These are phyloP conservation scores for Colletotrichum euphorbiae DNA, from an alignment of 2,329 filamentous ascomycete species.

Conservation along the genomic window DNA sequence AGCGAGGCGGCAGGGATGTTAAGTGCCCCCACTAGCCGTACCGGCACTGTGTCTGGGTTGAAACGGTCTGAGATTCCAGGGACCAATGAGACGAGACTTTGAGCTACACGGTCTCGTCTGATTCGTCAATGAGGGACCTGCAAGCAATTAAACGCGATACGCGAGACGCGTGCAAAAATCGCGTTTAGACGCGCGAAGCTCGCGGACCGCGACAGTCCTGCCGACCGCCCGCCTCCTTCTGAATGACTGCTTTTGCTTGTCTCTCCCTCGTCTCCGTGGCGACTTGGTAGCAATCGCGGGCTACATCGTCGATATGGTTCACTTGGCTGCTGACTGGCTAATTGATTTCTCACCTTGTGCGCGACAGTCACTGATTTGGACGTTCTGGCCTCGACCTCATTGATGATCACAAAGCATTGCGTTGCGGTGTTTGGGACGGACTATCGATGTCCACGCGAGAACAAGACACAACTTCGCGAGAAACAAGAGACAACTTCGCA, in stretches of 20 bases:
- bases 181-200: constrained; percentile 28
- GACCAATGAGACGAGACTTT: constrained; percentile 6
- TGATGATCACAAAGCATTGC: background rate
- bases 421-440: background rate
- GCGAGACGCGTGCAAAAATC: constrained; percentile 18
- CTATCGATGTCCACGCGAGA: background rate
- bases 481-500: background rate
- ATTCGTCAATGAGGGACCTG: constrained; percentile 29
- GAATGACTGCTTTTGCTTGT: background rate
- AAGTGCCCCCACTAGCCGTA: background rate
- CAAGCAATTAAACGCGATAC: constrained; percentile 32
- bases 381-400: background rate
- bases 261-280: background rate
- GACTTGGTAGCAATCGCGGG: constrained; percentile 28
- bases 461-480: background rate
- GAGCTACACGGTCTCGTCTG: background rate
- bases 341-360: background rate
- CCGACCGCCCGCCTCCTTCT: constrained; percentile 16
- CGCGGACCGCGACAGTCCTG: constrained; percentile 31
- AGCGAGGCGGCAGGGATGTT: background rate
- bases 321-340: background rate
- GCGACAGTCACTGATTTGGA: no score
- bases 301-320: background rate
- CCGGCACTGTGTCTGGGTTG: constrained; percentile 31
- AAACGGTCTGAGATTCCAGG: constrained; percentile 12